A percentile compares a stretch with the other conserved stretches of the same genome.
These are phyloP conservation scores for Xylaria arbuscula DNA, from an alignment of 2,329 filamentous ascomycete genomes.

Conservation along the genomic window DNA sequence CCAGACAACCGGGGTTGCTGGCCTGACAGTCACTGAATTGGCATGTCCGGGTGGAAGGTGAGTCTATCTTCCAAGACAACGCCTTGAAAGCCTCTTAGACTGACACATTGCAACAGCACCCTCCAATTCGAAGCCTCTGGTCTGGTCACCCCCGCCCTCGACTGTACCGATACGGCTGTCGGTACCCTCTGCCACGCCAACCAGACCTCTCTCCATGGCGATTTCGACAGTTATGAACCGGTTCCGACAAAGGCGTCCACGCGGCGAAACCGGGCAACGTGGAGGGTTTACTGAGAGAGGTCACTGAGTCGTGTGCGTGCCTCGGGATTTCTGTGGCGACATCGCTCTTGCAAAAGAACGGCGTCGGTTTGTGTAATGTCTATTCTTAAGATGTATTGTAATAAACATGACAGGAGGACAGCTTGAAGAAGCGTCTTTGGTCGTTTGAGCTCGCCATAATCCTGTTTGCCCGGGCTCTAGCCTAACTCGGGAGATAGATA, in stretches of 20 bases:
- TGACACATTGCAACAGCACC: conserved; percentile 34
- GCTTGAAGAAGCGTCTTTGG: neutral
- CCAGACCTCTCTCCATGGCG: conserved; percentile 38
- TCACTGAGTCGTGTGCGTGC: neutral
- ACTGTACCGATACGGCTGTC: conserved; percentile 41
- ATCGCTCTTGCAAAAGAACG: neutral
- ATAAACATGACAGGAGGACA: conserved; percentile 10
- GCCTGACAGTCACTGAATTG: conserved; percentile 46
- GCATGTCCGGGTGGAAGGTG: conserved; percentile 46
- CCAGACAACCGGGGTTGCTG: conserved; percentile 44
- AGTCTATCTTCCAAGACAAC: conserved; percentile 18
- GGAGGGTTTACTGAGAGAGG: conserved; percentile 21
- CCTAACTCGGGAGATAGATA: neutral
- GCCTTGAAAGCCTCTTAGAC: conserved; percentile 10
- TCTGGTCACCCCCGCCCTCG: conserved; percentile 38
- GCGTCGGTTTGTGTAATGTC: neutral
- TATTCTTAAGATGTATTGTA: conserved; percentile 17
- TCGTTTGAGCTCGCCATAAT: neutral
- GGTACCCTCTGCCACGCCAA: conserved; percentile 42
- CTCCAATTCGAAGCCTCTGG: conserved; percentile 46
- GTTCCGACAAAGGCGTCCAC: conserved; percentile 32
- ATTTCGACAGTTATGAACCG: conserved; percentile 45
- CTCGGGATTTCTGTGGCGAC: neutral
- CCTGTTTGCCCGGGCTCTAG: neutral
- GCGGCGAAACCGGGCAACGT: conserved; percentile 18